Percentiles rank a stretch among this genome's conserved stretches.
Evolutionary conservation across 768 basidiomycete species (phyloP).

Genomic region (Termitomyces sp.): DNA sequence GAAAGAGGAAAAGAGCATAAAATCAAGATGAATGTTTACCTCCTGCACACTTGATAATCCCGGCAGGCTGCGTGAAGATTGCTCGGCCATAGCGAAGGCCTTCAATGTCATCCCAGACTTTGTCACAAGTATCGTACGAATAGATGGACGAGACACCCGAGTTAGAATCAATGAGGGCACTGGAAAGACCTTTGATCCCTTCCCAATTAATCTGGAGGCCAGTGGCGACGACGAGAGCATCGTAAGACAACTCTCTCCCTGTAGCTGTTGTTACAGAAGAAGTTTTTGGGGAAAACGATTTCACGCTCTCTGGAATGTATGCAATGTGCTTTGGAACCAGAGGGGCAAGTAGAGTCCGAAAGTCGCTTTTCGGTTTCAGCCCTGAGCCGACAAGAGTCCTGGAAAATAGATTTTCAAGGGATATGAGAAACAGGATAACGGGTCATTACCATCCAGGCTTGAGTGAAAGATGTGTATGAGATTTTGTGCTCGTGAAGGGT

Average conservation of each 20-base stretch:
- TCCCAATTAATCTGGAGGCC: slow-evolving; percentile 87
- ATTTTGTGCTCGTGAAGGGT: neutral
- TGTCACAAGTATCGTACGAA: slow-evolving; percentile 85
- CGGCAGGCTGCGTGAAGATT: slow-evolving; percentile 92
- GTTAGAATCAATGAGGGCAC: slow-evolving; percentile 69
- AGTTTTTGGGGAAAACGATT: slow-evolving; percentile 66
- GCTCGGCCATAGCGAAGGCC: slow-evolving; percentile 73
- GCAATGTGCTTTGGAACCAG: slow-evolving; percentile 74
- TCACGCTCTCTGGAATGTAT: slow-evolving; percentile 66
- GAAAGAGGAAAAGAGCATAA: neutral
- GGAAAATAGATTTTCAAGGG: slow-evolving; percentile 2
- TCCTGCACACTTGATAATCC: slow-evolving; percentile 91
- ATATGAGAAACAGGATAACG: neutral
- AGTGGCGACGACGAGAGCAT: slow-evolving; percentile 82
- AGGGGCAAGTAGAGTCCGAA: slow-evolving; percentile 57
- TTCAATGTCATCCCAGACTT: slow-evolving; percentile 81
- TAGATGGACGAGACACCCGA: slow-evolving; percentile 92
- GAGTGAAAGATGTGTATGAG: neutral
- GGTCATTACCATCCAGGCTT: slow-evolving; percentile 82
- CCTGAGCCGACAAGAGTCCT: slow-evolving; percentile 96
- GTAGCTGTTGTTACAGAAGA: slow-evolving; percentile 70
- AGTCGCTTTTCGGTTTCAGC: slow-evolving; percentile 62
- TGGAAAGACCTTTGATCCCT: slow-evolving; percentile 63
- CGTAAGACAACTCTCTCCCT: slow-evolving; percentile 72
- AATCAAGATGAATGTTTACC: slow-evolving; percentile 34